Evolutionary conservation across 768 basidiomycete species (phyloP), one percentile per base, ranked within the genome.

Genomic region (Russula olivacea): DNA sequence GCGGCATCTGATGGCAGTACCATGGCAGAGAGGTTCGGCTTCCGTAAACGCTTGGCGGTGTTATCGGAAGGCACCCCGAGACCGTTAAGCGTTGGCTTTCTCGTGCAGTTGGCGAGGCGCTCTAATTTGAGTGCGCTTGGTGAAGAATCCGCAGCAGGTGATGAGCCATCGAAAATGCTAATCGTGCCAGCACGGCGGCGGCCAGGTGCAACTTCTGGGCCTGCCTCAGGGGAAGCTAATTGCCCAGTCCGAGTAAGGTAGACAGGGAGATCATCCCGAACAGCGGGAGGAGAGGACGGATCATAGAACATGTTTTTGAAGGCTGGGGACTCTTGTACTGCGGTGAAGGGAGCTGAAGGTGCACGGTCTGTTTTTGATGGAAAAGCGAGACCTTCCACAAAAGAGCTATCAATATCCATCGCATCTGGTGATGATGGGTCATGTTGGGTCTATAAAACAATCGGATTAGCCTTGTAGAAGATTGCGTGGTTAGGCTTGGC

Each of bases 321-420:
- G 19, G 63, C 69, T 19, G 63, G 66, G 47, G 66, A 66, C 4
- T 69, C 69, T 12, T 70, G 68, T 14, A 68, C 69, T 45, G 68
- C 69, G 30, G 69, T 70, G 52, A 71, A 65, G 21, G 69, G 69
- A 2, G 38, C 55, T 11, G 73, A 63, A 65, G 76, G 58, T 25
- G 58, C 32, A 2, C 17, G 8, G 40, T 66, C 65, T 11, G 41
- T 38, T 25, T 59, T 61, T 12, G 64, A 58, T 45, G 55, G 65
- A 66, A 72, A 69, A 58, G 72, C 61, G 69, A 76, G 72, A 65
- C 69, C 54, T 68, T 63, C 47, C 19, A 23, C 45, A 76, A 69
- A 70, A 14, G 73, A 72, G 19, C 81, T 79, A 71, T 93, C 91
- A 40, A 92, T 80, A 66, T 93, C 91, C 91, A 92, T 93, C 34